A percentile compares a stretch with the other conserved stretches of the same genome.
Evolutionary conservation across 768 basidiomycete species (phyloP).

Genomic region (Panaeolus cyanescens): DNA sequence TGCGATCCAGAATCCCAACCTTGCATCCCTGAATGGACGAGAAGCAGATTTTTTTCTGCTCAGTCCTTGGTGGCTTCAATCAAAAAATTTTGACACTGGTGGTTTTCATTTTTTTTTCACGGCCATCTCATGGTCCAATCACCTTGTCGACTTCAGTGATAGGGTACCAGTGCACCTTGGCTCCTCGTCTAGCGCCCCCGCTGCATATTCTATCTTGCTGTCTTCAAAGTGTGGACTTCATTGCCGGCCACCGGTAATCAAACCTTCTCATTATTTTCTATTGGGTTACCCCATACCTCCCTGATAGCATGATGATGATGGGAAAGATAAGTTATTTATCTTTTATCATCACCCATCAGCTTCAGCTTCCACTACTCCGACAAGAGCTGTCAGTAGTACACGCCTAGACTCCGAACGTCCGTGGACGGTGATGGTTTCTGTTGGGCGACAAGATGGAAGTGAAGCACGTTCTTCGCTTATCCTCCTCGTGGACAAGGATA

Average conservation of each 20-base stretch:
- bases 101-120: background rate
- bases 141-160: background rate
- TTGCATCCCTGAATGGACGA: background rate
- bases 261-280: background rate
- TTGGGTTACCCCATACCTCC: background rate
- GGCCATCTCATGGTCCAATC: background rate
- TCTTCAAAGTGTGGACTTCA: too few species aligned
- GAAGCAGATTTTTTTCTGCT: background rate
- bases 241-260: background rate
- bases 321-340: background rate
- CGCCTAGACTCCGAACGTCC: background rate
- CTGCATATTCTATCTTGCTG: too few species aligned
- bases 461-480: conserved; percentile 2
- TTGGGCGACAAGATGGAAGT: background rate
- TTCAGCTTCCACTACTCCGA: background rate
- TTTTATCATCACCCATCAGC: background rate
- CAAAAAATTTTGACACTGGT: background rate
- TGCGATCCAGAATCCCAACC: background rate
- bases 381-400: background rate
- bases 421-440: background rate
- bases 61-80: background rate
- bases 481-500: background rate
- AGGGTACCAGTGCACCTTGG: too few species aligned
- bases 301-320: background rate
- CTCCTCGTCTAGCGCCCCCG: background rate